These are phyloP conservation scores for Nevesoporus exiguus DNA, from an alignment of 768 basidiomycete genomes.

Conservation along the genomic window DNA sequence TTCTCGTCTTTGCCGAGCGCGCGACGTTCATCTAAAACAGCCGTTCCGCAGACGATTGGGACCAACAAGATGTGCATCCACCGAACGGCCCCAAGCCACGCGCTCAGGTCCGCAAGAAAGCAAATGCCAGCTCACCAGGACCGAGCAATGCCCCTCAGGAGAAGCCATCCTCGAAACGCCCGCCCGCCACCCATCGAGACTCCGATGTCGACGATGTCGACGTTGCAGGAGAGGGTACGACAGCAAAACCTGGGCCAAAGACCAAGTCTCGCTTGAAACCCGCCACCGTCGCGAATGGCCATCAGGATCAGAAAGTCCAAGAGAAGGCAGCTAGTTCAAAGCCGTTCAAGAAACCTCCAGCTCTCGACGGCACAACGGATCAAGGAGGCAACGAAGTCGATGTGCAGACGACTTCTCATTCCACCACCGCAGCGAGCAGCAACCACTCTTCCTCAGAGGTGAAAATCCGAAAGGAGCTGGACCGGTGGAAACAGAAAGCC, in stretches of 20 bases:
- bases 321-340: conserved; percentile 11
- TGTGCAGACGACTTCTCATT: conserved; percentile 1
- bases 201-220: conserved; percentile 1
- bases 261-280: conserved; percentile 18
- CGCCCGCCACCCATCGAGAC: background rate
- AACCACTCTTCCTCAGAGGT: conserved; percentile 11
- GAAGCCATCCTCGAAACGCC: conserved; percentile 18
- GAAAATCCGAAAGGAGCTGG: conserved; percentile 23
- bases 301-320: conserved; percentile 7
- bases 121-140: conserved; percentile 12
- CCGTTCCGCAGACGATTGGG: conserved; percentile 22
- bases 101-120: conserved; percentile 18
- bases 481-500: conserved; percentile 31
- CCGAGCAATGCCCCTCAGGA: conserved; percentile 13
- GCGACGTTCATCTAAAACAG: conserved; percentile 26
- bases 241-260: conserved; percentile 12
- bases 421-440: conserved; percentile 10
- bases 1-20: background rate
- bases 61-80: conserved; percentile 8
- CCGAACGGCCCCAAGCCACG: conserved; percentile 14
- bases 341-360: conserved; percentile 4
- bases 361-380: conserved; percentile 11
- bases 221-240: background rate
- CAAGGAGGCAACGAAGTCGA: conserved; percentile 1
- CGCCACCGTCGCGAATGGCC: background rate